Evolutionary conservation across 306 rosid species (phyloP), one percentile per base, ranked within the genome.

Genomic region (Vicia faba): DNA sequence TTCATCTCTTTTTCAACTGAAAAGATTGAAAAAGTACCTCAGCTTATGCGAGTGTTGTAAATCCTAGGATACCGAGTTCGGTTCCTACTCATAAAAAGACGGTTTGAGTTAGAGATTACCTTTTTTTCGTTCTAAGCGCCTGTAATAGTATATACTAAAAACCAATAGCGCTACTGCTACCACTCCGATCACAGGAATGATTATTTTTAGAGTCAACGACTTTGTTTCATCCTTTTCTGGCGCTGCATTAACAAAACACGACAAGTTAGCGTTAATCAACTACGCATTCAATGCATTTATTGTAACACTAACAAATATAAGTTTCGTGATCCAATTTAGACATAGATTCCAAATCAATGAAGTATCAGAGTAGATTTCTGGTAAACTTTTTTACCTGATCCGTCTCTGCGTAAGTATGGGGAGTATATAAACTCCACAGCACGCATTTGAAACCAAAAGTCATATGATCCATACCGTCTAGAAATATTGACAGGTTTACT

Each of bases 1-100:
- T 71, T 54, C 29, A 8, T 48, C 5, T 66, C 44, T 61, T 53
- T 46, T 61, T 66, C 43, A 4, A 20, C 75, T 71, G 60, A 60
- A 75, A 54, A 16, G 3, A 61, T 38, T 43, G 46, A 74, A 50
- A 6, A 28, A 59, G 12, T 26, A 11, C 39, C 39, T 55, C 36
- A 13, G 8, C 15, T 53, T 53, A 23, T 7, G 38, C 9, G 9
- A 33, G 38, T 33, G 38, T 33, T 33, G 38, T 33, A 33, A 33
- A 33, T 33, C 38, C 9, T 33, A 1, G 1, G 38, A 33, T 7
- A 7, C 38, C 38, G 38, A 33, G 0, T 33, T 33, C 38, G 38
- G 0, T 7, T 33, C 9, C 38, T 33, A 33, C 38, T 33, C 9
- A 1, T 33, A 33, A 33, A 7, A 33, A 33, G 9, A 33, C 38